A percentile compares a stretch with the other conserved stretches of the same genome.
Evolutionary conservation across 2,329 filamentous ascomycete genomes (phyloP).

Genomic region (Dactylellina sp.): DNA sequence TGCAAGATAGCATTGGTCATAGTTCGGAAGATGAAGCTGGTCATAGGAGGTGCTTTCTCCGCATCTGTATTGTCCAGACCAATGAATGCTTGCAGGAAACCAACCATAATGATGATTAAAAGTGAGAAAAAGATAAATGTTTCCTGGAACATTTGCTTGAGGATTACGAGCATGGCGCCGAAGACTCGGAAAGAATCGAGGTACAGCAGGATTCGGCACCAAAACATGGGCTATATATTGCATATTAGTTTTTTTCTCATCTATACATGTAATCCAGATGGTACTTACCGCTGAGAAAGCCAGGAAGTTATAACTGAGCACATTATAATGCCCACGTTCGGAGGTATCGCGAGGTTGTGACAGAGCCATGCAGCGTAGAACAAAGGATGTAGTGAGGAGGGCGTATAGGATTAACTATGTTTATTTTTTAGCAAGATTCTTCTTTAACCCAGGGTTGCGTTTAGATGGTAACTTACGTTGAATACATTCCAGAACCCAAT

Average conservation of each 20-base stretch:
- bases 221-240: slow-evolving; percentile 80
- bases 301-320: slow-evolving; percentile 90
- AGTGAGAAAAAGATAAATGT: slow-evolving; percentile 81
- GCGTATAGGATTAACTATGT: slow-evolving; percentile 73
- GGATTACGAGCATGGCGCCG: slow-evolving; percentile 95
- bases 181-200: slow-evolving; percentile 95
- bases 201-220: slow-evolving; percentile 90
- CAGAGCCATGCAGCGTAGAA: slow-evolving; percentile 82
- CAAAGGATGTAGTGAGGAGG: slow-evolving; percentile 80
- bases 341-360: slow-evolving; percentile 69
- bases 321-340: slow-evolving; percentile 75
- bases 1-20: slow-evolving; percentile 94
- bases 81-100: slow-evolving; percentile 95
- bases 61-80: slow-evolving; percentile 78
- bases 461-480: slow-evolving; percentile 70
- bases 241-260: background rate
- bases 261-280: background rate
- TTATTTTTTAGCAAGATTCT: background rate
- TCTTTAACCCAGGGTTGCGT: background rate
- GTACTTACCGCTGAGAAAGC: slow-evolving; percentile 77
- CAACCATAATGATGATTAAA: slow-evolving; percentile 82
- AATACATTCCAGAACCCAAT: slow-evolving; percentile 98
- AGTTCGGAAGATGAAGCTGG: slow-evolving; percentile 78
- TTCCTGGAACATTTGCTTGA: slow-evolving; percentile 75
- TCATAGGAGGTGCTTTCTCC: slow-evolving; percentile 71